Base-by-base conservation (phyloP, 208 protist species). In the Acanthamoeba sp. region DNA sequence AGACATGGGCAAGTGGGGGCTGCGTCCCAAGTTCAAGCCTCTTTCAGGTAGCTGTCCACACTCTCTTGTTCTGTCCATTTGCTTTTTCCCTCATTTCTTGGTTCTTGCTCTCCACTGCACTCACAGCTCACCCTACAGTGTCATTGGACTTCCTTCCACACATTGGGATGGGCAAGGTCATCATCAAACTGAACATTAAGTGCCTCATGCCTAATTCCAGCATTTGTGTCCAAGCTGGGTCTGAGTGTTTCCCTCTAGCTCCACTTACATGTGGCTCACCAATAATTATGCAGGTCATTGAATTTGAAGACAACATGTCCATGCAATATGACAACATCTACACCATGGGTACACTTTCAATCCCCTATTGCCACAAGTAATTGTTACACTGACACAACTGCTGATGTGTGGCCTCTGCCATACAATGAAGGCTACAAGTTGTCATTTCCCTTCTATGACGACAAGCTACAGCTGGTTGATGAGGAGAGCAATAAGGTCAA, bases 161-260 rank as follows among this genome's bases (percentile, higher is more conserved):
- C 80, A 89, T 89, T 7, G 80, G 80, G 20, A 89, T 45, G 6
- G 80, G 80, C 14, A 89, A 89, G 52, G 80, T 89, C 50, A 64
- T 89, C 36, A 64, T 89, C 80, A 89, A 89, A 32, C 80, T 45
- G 5, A 89, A 89, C 52, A 89, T 89, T 32, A 66, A 55, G 52
- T 45, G 52, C 3, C 45, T 89, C 27, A 45, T 89, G 2, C 80
- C 80, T 0, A 0, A 40, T 22, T 89, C 80, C 9, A 20, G n/a
- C n/a, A 89, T 20, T 40, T 89, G 36, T 45, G 80, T 59, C 2
- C 52, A 10, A 50, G 52, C 16, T 10, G 0, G 52, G 52, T 59
- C 20, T 27, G 14, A 1, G 6, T 24, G 52, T 3, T 20, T 59
- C 6, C 52, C 12, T 20, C 52, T 3, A 10, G 18, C 5, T 50